A percentile compares a stretch with the other conserved stretches of the same genome.
phyloP scores from a whole-genome alignment of 1,284 basidiomycete species.

The Cryptococcus hybrid region DNA sequence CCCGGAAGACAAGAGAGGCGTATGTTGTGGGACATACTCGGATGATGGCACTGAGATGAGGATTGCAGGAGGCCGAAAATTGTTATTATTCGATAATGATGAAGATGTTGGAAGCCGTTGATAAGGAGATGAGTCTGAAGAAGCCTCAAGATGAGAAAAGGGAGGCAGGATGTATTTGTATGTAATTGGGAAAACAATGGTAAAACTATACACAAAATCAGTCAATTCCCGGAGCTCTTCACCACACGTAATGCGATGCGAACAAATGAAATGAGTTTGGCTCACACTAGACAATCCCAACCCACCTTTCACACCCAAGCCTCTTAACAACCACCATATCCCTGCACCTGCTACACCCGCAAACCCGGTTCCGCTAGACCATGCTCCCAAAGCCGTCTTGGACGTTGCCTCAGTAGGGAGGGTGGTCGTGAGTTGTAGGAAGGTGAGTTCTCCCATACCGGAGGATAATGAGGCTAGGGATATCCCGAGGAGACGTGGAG shows the following conservation, averaged over 20 bases:
- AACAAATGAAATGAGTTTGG: neutral
- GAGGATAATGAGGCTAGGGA: slow-evolving; percentile 85
- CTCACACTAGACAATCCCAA: slow-evolving; percentile 65
- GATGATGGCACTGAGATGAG: slow-evolving; percentile 50
- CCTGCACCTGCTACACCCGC: slow-evolving; percentile 91
- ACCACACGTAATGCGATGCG: neutral
- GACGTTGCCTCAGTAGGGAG: slow-evolving; percentile 37
- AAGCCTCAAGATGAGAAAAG: slow-evolving; percentile 12
- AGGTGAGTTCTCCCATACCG: slow-evolving; percentile 91
- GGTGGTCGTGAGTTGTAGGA: slow-evolving; percentile 87
- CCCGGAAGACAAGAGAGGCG: neutral
- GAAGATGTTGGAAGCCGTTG: slow-evolving; percentile 13
- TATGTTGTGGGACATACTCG: slow-evolving; percentile 14
- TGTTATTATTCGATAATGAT: neutral
- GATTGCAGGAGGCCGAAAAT: slow-evolving; percentile 56
- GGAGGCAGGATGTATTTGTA: slow-evolving; percentile 72
- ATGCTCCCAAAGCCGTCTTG: slow-evolving; percentile 60
- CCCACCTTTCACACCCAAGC: slow-evolving; percentile 77
- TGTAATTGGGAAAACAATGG: slow-evolving; percentile 69
- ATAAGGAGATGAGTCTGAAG: slow-evolving; percentile 25
- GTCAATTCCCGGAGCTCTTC: neutral
- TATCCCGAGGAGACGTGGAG: slow-evolving; percentile 79
- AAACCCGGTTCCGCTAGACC: slow-evolving; percentile 88
- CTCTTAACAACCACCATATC: slow-evolving; percentile 90
- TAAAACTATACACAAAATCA: slow-evolving; percentile 57